phyloP scores from a whole-genome alignment of 1,139 yeast genomes.

The Diutina scorzettiae region DNA sequence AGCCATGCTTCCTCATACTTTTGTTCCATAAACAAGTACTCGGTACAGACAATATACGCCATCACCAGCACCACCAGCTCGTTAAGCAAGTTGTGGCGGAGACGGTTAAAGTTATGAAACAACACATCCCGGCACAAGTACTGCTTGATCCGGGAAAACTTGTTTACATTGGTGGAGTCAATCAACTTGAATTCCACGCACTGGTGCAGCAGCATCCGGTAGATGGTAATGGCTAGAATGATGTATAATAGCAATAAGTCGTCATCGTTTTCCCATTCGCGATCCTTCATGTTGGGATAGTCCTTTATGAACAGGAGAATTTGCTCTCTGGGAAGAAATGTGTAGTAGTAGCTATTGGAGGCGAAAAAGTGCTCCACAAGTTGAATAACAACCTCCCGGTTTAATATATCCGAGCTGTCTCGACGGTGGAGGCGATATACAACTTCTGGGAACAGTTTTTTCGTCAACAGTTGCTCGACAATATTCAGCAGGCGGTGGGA shows the following conservation, averaged over 20 bases:
- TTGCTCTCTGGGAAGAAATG: slow-evolving; percentile 19
- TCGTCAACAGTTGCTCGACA: slow-evolving; percentile 19
- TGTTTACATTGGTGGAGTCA: neutral
- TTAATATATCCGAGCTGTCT: slow-evolving; percentile 9
- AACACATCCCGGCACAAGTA: slow-evolving; percentile 14
- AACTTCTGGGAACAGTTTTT: slow-evolving; percentile 19
- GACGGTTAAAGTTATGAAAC: slow-evolving; percentile 25
- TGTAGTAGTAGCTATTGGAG: slow-evolving; percentile 18
- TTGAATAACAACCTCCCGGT: slow-evolving; percentile 13
- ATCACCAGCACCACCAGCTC: slow-evolving; percentile 37
- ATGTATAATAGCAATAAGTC: slow-evolving; percentile 34
- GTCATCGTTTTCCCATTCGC: slow-evolving; percentile 39
- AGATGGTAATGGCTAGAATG: slow-evolving; percentile 29
- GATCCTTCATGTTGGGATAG: slow-evolving; percentile 19
- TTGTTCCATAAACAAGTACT: slow-evolving; percentile 36
- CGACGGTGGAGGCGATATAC: slow-evolving; percentile 6
- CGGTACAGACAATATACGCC: slow-evolving; percentile 39
- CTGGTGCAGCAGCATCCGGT: slow-evolving; percentile 26
- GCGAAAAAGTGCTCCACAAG: slow-evolving; percentile 25
- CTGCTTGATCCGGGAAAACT: neutral
- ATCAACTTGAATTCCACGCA: slow-evolving; percentile 8
- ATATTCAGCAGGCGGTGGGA: slow-evolving; percentile 8
- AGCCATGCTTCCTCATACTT: slow-evolving; percentile 40
- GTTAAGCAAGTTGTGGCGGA: slow-evolving; percentile 33
- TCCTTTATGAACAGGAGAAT: slow-evolving; percentile 20